Conservation (phyloP, 106 monocot genomes). For the Hemerocallis citrina region DNA sequence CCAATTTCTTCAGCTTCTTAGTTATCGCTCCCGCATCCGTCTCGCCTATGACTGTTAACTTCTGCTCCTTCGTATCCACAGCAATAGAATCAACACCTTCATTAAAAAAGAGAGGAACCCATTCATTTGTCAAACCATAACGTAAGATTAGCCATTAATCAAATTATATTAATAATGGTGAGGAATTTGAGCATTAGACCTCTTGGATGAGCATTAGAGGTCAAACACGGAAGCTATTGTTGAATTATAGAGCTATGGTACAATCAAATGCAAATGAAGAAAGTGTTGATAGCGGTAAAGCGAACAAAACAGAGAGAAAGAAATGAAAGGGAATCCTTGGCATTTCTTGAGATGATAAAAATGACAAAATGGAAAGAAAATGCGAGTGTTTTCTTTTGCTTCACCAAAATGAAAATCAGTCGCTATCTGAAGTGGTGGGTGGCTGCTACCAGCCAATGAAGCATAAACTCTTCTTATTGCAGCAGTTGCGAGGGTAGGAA, state of each 20-base stretch:
- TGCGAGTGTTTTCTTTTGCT: neutral
- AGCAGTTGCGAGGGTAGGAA: too few species aligned
- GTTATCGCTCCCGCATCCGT: slow-evolving; percentile 28
- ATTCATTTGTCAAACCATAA: too few species aligned
- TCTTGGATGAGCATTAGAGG: too few species aligned
- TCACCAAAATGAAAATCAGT: neutral
- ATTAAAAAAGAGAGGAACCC: neutral
- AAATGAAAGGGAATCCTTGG: neutral
- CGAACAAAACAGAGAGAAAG: neutral
- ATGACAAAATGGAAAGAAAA: neutral
- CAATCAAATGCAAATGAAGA: too few species aligned
- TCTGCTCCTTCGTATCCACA: slow-evolving; percentile 39
- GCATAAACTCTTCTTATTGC: too few species aligned
- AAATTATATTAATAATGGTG: too few species aligned
- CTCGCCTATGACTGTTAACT: slow-evolving; percentile 33
- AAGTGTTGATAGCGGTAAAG: too few species aligned
- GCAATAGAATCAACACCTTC: slow-evolving; percentile 45
- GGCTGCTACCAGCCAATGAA: neutral
- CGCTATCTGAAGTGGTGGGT: neutral
- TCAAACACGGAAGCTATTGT: too few species aligned
- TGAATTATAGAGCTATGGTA: too few species aligned
- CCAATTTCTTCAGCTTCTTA: slow-evolving; percentile 42
- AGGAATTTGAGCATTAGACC: too few species aligned
- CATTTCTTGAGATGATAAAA: neutral
- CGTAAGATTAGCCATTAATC: too few species aligned